Base-by-base conservation (phyloP, 352 stramenopile species). In the Globisporangium abappressorium region DNA sequence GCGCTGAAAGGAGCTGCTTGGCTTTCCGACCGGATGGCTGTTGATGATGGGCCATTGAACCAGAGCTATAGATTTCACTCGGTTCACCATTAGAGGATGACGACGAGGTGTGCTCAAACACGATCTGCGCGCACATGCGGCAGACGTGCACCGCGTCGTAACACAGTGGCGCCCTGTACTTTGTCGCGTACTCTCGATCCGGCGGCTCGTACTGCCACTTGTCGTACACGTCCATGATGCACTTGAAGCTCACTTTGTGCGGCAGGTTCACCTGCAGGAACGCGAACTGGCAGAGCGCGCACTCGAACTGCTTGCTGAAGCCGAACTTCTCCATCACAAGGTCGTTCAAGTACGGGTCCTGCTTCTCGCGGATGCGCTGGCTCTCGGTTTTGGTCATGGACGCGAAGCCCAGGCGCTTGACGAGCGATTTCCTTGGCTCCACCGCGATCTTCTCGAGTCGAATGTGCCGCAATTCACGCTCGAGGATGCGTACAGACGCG, bases 71-170 rank as follows among this genome's bases (percentile, higher is more conserved):
- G n/a, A n/a, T n/a, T n/a, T n/a, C n/a, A n/a, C n/a, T n/a, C 28
- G 20, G 8, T 15, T 46, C 3, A 28, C 55, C 38, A 0, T 18
- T 15, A 4, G 55, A 46, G 18, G 7, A 9, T n/a, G n/a, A n/a
- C 20, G 30, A 62, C 26, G 66, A n/a, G 14, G 77, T 79, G 66
- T 83, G 69, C 62, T 84, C 57, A 28, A 81, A 79, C n/a, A 93
- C 76, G 43, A 93, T 86, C 56, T 87, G 83, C 2, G 80, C 85
- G 66, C 85, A 93, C 73, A 93, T 79, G n/a, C 82, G 82, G 34
- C 85, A 93, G 33, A 91, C 79, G 20, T 78, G 78, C 28, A 91
- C 85, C 12, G 81, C 77, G 65, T 93, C 82, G 65, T 93, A 93
- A 69, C 85, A 91, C 26, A 88, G 66, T 18, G 85, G 85, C 2